Evolutionary conservation across 768 basidiomycete species (phyloP).

Genomic region (Pleurotus platypus): DNA sequence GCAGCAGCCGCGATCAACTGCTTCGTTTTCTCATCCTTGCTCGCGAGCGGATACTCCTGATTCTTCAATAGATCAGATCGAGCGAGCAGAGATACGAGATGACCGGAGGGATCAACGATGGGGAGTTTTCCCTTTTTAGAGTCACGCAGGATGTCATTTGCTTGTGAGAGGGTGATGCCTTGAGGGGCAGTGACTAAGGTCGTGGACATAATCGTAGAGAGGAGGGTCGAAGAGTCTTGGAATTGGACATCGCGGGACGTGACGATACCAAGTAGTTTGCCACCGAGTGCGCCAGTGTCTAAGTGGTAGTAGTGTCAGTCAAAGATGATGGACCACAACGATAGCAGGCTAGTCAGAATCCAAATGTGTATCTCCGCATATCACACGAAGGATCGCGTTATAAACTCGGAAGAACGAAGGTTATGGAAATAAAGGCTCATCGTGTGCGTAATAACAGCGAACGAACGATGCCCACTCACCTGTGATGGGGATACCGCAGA

Average conservation of each 20-base stretch:
- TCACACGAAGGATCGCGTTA: conserved; percentile 64
- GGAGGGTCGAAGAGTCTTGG: conserved; percentile 58
- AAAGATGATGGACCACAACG: conserved; percentile 5
- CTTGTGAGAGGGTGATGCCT: conserved; percentile 87
- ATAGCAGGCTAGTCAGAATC: too few species aligned
- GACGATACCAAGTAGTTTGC: conserved; percentile 94
- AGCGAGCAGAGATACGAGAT: conserved; percentile 81
- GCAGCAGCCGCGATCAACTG: conserved; percentile 97
- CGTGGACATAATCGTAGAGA: conserved; percentile 87
- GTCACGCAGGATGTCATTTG: conserved; percentile 91
- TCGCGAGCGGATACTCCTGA: conserved; percentile 92
- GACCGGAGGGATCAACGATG: conserved; percentile 62
- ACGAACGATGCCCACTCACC: conserved; percentile 48
- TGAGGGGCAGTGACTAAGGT: conserved; percentile 80
- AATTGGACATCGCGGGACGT: conserved; percentile 97
- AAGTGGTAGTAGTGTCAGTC: conserved; percentile 19
- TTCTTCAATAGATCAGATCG: conserved; percentile 98
- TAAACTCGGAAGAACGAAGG: conserved; percentile 88
- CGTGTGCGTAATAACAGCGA: conserved; percentile 18
- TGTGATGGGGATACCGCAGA: conserved; percentile 96
- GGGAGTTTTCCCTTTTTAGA: conserved; percentile 99
- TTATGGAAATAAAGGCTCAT: conserved; percentile 53
- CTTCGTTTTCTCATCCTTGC: conserved; percentile 86
- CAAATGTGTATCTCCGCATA: conserved; percentile 47
- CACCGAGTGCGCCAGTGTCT: conserved; percentile 87